phyloP scores from a whole-genome alignment of 2,329 filamentous ascomycete species.

The Pestalotiopsis sp. region DNA sequence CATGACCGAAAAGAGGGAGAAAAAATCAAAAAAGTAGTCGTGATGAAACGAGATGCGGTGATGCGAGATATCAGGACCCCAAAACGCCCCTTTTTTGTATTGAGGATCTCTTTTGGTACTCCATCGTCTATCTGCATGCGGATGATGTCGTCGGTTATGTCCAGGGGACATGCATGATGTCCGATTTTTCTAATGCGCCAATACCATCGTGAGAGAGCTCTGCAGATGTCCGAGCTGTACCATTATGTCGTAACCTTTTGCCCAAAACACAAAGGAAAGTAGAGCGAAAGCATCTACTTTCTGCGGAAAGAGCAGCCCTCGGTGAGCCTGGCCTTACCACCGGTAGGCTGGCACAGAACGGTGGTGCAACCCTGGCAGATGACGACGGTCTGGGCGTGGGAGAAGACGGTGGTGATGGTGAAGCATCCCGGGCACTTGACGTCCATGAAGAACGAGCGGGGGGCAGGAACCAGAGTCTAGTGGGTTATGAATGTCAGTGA shows the following conservation, averaged over 20 bases:
- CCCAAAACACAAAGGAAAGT: constrained; percentile 44
- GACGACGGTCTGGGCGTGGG: constrained; percentile 99
- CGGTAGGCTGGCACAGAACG: constrained; percentile 98
- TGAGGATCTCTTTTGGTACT: constrained; percentile 59
- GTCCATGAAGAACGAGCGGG: constrained; percentile 99
- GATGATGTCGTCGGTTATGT: constrained; percentile 33
- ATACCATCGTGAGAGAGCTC: constrained; percentile 45
- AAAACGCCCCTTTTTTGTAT: constrained; percentile 68
- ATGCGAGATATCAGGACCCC: constrained; percentile 84
- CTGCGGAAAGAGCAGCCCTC: constrained; percentile 99
- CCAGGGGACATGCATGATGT: constrained; percentile 35
- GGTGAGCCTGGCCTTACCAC: constrained; percentile 97
- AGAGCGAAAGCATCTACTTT: constrained; percentile 77
- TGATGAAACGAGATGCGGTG: constrained; percentile 39
- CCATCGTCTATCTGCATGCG: constrained; percentile 72
- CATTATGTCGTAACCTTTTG: constrained; percentile 48
- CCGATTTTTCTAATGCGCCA: constrained; percentile 45
- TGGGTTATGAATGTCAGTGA: constrained; percentile 6
- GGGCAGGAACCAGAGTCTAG: constrained; percentile 89
- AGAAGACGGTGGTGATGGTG: constrained; percentile 99
- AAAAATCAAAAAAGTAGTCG: constrained; percentile 49
- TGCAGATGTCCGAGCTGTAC: constrained; percentile 63
- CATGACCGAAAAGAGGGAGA: constrained; percentile 38
- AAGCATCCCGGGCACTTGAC: constrained; percentile 99
- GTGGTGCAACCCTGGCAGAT: constrained; percentile 99